phyloP scores from a whole-genome alignment of 2,329 filamentous ascomycete genomes.

The Aspergillus brunneoviolaceus region DNA sequence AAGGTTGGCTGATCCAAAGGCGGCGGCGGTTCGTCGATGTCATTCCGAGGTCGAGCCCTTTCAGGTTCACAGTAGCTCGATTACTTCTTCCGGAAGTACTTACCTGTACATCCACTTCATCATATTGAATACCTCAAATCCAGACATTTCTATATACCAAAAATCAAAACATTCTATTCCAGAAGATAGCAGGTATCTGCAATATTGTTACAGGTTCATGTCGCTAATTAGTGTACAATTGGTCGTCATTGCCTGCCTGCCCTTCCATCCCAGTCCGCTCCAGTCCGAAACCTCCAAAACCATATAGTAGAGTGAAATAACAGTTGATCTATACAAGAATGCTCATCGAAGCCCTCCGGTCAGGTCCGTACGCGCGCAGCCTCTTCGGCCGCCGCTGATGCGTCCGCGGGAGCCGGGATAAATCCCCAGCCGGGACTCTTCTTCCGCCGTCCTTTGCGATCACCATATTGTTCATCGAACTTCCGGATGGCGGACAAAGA shows the following conservation, averaged over 20 bases:
- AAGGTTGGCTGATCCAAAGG: slow-evolving; percentile 2
- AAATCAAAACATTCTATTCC: not conserved
- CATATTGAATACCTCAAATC: too few relatives aligned
- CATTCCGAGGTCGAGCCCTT: not conserved
- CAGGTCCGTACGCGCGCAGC: slow-evolving; percentile 44
- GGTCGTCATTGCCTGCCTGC: slow-evolving; percentile 4
- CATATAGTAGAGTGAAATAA: not conserved
- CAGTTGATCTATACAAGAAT: slow-evolving; percentile 9
- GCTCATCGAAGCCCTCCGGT: slow-evolving; percentile 9
- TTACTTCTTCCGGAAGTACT: not conserved
- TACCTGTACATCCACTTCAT: too few relatives aligned
- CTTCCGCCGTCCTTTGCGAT: slow-evolving; percentile 66
- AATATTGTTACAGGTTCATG: slow-evolving; percentile 32
- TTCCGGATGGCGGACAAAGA: slow-evolving; percentile 82
- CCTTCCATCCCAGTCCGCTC: slow-evolving; percentile 9
- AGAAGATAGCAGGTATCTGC: not conserved
- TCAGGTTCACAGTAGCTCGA: too few relatives aligned
- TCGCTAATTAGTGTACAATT: slow-evolving; percentile 31
- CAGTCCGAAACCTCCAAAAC: slow-evolving; percentile 5
- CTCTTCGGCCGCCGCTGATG: slow-evolving; percentile 32
- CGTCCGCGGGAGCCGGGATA: slow-evolving; percentile 35
- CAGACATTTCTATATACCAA: not conserved
- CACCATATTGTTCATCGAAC: slow-evolving; percentile 94
- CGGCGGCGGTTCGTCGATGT: slow-evolving; percentile 6
- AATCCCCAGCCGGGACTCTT: slow-evolving; percentile 57